Evolutionary conservation across 768 basidiomycete genomes (phyloP).

Genomic region (Leucocoprinus birnbaumii): DNA sequence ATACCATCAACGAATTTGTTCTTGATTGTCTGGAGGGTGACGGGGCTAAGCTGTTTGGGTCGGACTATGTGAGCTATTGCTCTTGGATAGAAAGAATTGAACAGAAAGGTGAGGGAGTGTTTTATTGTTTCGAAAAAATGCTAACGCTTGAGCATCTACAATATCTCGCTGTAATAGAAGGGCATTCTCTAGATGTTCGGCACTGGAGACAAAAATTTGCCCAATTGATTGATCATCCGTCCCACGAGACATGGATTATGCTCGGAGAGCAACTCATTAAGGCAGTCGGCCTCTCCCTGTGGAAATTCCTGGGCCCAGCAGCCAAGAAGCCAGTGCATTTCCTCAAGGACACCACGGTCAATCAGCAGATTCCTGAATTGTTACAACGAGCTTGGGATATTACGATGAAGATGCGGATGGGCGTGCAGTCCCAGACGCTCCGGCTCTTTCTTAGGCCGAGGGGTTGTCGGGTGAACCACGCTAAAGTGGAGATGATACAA

Average conservation of each 20-base stretch:
- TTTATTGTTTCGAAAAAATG: neutral
- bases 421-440: neutral
- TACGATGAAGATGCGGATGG: neutral
- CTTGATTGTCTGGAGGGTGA: neutral
- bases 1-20: neutral
- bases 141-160: neutral
- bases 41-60: neutral
- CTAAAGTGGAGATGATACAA: neutral
- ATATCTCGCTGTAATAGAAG: no score
- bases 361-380: neutral
- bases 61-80: neutral
- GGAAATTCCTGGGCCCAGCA: neutral
- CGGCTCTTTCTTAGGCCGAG: neutral
- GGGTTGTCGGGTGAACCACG: neutral
- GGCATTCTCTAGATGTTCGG: neutral
- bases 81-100: neutral
- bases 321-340: neutral
- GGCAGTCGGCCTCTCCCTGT: neutral
- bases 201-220: neutral
- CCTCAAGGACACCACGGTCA: neutral
- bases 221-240: neutral
- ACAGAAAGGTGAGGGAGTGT: neutral
- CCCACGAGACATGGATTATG: neutral
- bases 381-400: neutral
- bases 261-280: neutral